Percentiles rank a stretch among this genome's conserved stretches.
phyloP scores from a whole-genome alignment of 495 filamentous ascomycete genomes.

The Aspergillus sclerotiicarbonarius region DNA sequence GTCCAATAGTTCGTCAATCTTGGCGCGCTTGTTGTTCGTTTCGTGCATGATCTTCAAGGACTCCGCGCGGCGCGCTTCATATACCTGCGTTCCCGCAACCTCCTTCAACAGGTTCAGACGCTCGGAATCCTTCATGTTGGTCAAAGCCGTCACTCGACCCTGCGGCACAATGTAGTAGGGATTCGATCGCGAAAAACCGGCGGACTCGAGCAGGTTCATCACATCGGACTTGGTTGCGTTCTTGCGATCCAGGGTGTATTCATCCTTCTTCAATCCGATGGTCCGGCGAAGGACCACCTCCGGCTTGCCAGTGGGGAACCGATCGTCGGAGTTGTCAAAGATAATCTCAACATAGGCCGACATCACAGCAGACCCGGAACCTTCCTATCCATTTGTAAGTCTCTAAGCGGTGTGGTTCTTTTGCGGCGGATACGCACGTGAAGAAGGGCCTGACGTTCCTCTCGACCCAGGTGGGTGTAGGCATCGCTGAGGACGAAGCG shows the following conservation, averaged over 20 bases:
- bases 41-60: conserved; percentile 96
- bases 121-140: conserved; percentile 96
- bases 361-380: conserved; percentile 96
- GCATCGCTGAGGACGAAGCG: conserved; percentile 98
- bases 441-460: conserved; percentile 91
- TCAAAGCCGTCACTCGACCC: conserved; percentile 90
- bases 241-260: conserved; percentile 95
- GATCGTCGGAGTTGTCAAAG: conserved; percentile 95
- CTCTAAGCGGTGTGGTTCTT: neutral
- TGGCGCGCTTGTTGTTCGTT: conserved; percentile 87
- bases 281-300: conserved; percentile 89
- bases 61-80: conserved; percentile 85
- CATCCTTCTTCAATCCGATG: conserved; percentile 96
- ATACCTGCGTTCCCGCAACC: conserved; percentile 94
- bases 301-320: conserved; percentile 90
- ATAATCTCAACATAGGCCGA: conserved; percentile 98
- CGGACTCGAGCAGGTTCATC: conserved; percentile 91
- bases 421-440: conserved; percentile 53
- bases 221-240: conserved; percentile 94
- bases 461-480: conserved; percentile 92
- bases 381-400: conserved; percentile 59
- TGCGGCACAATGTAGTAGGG: conserved; percentile 99
- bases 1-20: conserved; percentile 88
- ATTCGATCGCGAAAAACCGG: conserved; percentile 95
- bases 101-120: conserved; percentile 89